These are phyloP conservation scores for Phaeophleospora eucalypticola DNA, from an alignment of 2,329 filamentous ascomycete species.

Conservation along the genomic window DNA sequence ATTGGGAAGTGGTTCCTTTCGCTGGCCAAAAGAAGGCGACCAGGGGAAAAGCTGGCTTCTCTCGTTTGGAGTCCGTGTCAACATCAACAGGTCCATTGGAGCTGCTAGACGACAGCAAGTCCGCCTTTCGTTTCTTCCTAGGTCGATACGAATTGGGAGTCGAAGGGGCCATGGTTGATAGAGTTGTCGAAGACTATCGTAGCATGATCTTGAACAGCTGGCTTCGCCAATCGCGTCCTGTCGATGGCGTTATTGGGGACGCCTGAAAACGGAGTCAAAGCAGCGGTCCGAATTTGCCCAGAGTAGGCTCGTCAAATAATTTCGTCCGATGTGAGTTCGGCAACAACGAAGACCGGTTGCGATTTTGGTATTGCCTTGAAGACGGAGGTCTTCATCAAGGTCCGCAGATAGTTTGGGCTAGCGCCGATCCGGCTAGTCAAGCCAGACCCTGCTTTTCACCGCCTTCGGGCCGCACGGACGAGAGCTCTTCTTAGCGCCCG, in stretches of 20 bases:
- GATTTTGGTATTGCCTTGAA: conserved; percentile 1
- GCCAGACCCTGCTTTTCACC: neutral
- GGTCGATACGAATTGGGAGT: conserved; percentile 33
- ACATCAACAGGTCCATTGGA: conserved; percentile 42
- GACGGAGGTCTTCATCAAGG: neutral
- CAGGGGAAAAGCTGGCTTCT: conserved; percentile 75
- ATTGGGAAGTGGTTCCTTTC: conserved; percentile 73
- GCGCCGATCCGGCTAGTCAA: neutral
- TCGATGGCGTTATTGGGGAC: no score
- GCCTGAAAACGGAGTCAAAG: no score
- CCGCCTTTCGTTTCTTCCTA: conserved; percentile 42
- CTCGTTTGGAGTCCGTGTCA: conserved; percentile 42
- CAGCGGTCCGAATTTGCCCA: no score
- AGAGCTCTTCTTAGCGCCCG: no score
- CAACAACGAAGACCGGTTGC: no score
- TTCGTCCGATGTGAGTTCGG: no score
- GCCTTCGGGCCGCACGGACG: no score
- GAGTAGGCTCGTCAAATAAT: no score
- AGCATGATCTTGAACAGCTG: conserved; percentile 6
- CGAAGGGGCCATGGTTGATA: conserved; percentile 19
- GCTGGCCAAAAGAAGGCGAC: conserved; percentile 94
- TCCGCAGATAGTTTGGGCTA: neutral
- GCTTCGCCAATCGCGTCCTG: no score
- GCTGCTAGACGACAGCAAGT: conserved; percentile 34
- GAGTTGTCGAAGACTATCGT: conserved; percentile 5